A percentile compares a stretch with the other conserved stretches of the same genome.
Evolutionary conservation across 345 rosid genomes (phyloP).

Genomic region (Dipteronia sinensis): DNA sequence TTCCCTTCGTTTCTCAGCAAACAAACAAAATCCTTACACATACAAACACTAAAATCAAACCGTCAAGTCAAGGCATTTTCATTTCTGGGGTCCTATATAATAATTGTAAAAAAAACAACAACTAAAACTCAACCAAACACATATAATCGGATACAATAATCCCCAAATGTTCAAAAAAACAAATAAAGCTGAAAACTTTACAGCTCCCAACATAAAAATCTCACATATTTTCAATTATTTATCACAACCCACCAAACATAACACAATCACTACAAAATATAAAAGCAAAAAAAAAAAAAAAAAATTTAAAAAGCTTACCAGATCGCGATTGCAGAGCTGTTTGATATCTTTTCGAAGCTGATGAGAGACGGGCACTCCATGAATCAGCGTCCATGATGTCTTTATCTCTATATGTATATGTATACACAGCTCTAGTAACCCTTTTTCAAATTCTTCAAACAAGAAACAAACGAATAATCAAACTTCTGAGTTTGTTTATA

Average conservation of each 20-base stretch:
- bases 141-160: not conserved
- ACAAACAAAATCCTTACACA: slow-evolving; percentile 7
- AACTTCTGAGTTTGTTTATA: not conserved
- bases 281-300: not conserved
- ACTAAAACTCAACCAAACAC: not conserved
- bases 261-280: not conserved
- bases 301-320: slow-evolving; percentile 48
- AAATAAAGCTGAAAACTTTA: not conserved
- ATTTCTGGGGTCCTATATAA: not conserved
- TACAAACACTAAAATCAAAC: slow-evolving; percentile 2
- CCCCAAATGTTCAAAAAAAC: not conserved
- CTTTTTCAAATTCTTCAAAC: not conserved
- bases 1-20: slow-evolving; percentile 7
- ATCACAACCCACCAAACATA: not conserved
- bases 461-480: not conserved
- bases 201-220: not conserved
- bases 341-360: slow-evolving; percentile 80
- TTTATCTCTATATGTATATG: not conserved
- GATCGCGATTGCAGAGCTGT: slow-evolving; percentile 87
- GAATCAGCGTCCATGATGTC: slow-evolving; percentile 81
- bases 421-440: not conserved
- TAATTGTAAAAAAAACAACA: not conserved
- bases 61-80: not conserved
- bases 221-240: not conserved
- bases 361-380: slow-evolving; percentile 81